Evolutionary conservation across 2,329 filamentous ascomycete genomes (phyloP), one percentile per base, ranked within the genome.

Genomic region (Nigrospora oryzae): DNA sequence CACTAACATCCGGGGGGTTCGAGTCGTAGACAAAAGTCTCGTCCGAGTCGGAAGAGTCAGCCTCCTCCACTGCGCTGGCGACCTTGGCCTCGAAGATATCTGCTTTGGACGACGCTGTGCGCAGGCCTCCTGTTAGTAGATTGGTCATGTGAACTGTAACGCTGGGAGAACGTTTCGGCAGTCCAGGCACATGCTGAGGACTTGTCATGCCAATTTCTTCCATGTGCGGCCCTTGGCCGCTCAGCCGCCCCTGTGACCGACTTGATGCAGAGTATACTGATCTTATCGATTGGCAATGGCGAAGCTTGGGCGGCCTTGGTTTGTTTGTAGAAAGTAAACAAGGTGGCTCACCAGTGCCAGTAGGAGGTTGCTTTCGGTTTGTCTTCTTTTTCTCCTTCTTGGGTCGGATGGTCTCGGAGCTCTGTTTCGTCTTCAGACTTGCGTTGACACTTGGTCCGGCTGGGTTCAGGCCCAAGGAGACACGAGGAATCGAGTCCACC

Each of bases 21-120:
- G 93, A 97, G 64, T 98, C 93, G 67, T 98, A 98, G 14, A 98
- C 93, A 64, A 97, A 98, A 0, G 93, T 97, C 65, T 97, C 93
- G 58, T 96, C 93, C 1, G 91, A 97, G 63, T 98, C 93, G 7
- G 91, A 96, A 12, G 91, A 95, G 63, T 96, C 87, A 38, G 89
- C 89, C 63, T 97, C 90, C 61, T 97, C 91, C 43, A 98, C 89
- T 10, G 91, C 91, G 62, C 84, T 96, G 42, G 91, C 91, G 53
- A 98, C 89, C 61, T 95, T 95, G 54, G 90, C 89, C 69, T 97
- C 93, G 62, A 98, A 98, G 42, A 97, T 89, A 65, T 98, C 93
- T 60, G 93, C 91, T 70, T 97, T 97, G 48, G 90, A 95, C 14
- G 89, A 93, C 48, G 84, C 88, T 83, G 74, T 64, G 56, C 60